phyloP scores from a whole-genome alignment of 257 asterid species.

The Nicotiana undulata region DNA sequence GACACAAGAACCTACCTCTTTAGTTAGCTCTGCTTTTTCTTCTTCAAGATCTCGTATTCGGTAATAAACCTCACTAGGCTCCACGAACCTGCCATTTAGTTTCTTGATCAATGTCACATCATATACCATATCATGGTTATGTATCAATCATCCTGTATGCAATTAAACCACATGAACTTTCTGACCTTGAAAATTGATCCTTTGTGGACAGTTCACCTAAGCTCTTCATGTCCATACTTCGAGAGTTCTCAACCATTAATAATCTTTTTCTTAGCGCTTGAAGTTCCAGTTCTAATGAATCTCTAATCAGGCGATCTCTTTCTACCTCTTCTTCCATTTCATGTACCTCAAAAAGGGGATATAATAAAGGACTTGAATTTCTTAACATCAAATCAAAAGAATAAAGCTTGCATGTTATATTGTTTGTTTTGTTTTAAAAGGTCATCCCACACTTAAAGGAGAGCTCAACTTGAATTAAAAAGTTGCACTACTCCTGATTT shows the following conservation, averaged over 20 bases:
- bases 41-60: constrained; percentile 52
- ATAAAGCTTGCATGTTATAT: background rate
- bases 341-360: constrained; percentile 40
- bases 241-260: constrained; percentile 58
- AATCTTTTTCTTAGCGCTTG: constrained; percentile 63
- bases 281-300: constrained; percentile 55
- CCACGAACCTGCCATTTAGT: constrained; percentile 34
- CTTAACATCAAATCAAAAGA: background rate
- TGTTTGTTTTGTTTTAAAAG: background rate
- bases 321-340: constrained; percentile 80
- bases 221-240: constrained; percentile 37
- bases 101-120: constrained; percentile 19
- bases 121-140: background rate
- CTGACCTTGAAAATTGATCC: constrained; percentile 47
- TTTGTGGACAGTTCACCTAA: constrained; percentile 31
- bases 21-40: constrained; percentile 54
- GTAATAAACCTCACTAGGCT: constrained; percentile 37
- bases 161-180: constrained; percentile 10
- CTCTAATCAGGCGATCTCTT: constrained; percentile 47
- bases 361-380: background rate
- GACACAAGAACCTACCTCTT: constrained; percentile 39
- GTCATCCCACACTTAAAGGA: background rate
- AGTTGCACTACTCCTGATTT: background rate
- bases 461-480: background rate
- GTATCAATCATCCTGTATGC: background rate